These are phyloP conservation scores for Plasmodium malariae DNA, from an alignment of 169 alveolate species.

Conservation along the genomic window DNA sequence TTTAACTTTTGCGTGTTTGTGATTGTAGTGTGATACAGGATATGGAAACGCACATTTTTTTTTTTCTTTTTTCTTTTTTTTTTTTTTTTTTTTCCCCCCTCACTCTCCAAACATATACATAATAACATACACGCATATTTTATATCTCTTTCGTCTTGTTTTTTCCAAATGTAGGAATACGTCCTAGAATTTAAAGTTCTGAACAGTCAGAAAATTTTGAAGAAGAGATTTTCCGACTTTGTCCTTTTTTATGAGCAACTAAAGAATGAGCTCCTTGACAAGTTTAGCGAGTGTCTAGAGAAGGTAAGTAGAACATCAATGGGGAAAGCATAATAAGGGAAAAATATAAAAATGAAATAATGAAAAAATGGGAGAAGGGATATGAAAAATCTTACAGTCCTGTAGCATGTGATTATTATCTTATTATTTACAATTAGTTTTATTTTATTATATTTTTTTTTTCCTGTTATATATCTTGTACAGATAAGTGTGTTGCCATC, in stretches of 20 bases:
- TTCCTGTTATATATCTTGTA: background rate
- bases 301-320: constrained; percentile 23
- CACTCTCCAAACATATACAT: too few relatives aligned
- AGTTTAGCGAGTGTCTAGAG: constrained; percentile 42
- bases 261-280: constrained; percentile 31
- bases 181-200: constrained; percentile 62
- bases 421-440: background rate
- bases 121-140: background rate
- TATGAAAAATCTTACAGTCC: too few relatives aligned
- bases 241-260: constrained; percentile 33
- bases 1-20: background rate
- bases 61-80: too few relatives aligned
- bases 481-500: constrained; percentile 60
- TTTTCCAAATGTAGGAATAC: constrained; percentile 29
- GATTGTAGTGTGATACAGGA: too few relatives aligned
- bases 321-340: too few relatives aligned
- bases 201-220: constrained; percentile 54
- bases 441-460: background rate
- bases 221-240: constrained; percentile 53
- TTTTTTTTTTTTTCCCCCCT: too few relatives aligned
- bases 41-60: too few relatives aligned
- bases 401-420: too few relatives aligned
- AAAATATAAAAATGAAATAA: too few relatives aligned
- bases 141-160: background rate
- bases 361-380: too few relatives aligned